These are phyloP conservation scores for Datura wrightii DNA, from an alignment of 257 asterid genomes.

Conservation along the genomic window DNA sequence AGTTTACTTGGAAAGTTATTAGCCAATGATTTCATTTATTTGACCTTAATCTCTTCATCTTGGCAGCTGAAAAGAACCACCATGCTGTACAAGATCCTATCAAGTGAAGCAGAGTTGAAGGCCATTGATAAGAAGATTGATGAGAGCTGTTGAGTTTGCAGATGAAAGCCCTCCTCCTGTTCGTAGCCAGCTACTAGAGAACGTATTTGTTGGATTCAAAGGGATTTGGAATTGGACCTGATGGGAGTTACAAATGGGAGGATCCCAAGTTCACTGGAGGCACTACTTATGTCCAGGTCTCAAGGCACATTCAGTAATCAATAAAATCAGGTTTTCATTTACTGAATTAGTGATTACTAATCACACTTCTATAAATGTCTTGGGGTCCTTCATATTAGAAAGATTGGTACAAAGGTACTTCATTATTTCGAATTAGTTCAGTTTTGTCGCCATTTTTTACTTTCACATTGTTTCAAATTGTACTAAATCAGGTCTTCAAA, in stretches of 20 bases:
- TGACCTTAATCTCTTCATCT: neutral
- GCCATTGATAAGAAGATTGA: slow-evolving; percentile 87
- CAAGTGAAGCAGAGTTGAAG: slow-evolving; percentile 71
- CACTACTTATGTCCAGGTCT: slow-evolving; percentile 75
- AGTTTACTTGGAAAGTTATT: too few relatives aligned
- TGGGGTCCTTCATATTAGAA: neutral
- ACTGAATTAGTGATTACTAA: neutral
- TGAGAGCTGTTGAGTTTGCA: slow-evolving; percentile 85
- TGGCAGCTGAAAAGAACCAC: slow-evolving; percentile 89
- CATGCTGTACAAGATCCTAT: slow-evolving; percentile 90
- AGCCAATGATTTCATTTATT: neutral
- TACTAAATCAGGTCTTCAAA: neutral
- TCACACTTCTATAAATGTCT: neutral
- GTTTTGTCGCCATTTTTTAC: neutral
- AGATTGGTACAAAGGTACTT: neutral
- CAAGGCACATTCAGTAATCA: neutral
- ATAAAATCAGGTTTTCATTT: neutral
- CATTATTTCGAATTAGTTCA: neutral
- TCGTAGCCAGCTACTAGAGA: slow-evolving; percentile 87
- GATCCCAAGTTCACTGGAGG: slow-evolving; percentile 95
- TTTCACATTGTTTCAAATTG: neutral
- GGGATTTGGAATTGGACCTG: slow-evolving; percentile 95
- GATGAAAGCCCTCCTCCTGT: slow-evolving; percentile 78
- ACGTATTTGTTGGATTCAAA: slow-evolving; percentile 93
- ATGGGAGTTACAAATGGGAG: slow-evolving; percentile 95